Base-by-base conservation (phyloP, 2,329 filamentous ascomycete species). In the Ceratocystis ficicola region DNA sequence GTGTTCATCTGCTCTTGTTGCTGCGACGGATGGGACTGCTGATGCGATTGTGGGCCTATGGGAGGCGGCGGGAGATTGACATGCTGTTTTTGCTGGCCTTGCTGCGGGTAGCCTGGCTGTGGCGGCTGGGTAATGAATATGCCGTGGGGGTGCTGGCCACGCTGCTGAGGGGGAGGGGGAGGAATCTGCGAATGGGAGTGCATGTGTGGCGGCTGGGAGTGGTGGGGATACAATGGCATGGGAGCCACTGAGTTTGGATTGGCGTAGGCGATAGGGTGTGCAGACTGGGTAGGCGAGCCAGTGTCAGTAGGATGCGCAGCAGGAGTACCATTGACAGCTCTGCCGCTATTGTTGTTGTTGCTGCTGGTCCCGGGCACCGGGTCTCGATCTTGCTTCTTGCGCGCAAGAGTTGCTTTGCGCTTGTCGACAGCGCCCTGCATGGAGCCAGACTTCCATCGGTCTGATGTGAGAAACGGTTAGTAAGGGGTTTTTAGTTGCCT, bases 371-470 rank as follows among this genome's bases (percentile, higher is more conserved):
- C 25, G 8, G 55, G 55, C 28, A 20, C 5, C 5, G 76, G 76
- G 2, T 74, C 78, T 67, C 80, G 78, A 25, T 76, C 76, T 15
- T 77, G 77, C 73, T 84, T 84, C 73, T 85, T 85, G 1, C 80
- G 80, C 1, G 81, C 82, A 6, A 85, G 78, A 0, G 82, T 85
- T 1, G 80, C 81, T 70, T 83, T 83, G 64, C 82, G 78, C 71
- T 84, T 84, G 69, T 81, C 80, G 62, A 84, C 82, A n/a, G 82
- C 83, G 15, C 76, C 78, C 10, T 78, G 77, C 83, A 85, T 85
- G 63, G 81, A 81, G 20, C 83, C 83, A 36, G 81, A 83, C 60
- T 80, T 79, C 83, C 83, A 85, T 67, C 83, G 81, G 68, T 79
- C 81, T 83, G 69, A 50, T 20, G 52, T 57, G 55, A 62, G 46